A percentile compares a stretch with the other conserved stretches of the same genome.
phyloP scores from a whole-genome alignment of 2,329 filamentous ascomycete species.

The Colletotrichum tamarilloi region DNA sequence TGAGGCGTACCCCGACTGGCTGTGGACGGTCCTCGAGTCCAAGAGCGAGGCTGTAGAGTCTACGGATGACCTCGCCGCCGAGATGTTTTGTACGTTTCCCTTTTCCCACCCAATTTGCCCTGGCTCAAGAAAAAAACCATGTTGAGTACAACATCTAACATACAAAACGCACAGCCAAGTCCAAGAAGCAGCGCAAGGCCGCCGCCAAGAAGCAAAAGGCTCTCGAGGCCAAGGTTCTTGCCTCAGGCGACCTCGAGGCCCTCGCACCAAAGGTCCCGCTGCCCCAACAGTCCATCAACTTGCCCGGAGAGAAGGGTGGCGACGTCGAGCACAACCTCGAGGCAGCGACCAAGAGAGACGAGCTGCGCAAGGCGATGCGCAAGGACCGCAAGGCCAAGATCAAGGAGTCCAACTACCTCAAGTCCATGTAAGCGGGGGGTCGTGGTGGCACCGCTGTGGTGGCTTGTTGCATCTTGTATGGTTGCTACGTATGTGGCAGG shows the following conservation, averaged over 20 bases:
- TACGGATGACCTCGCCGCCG: conserved; percentile 68
- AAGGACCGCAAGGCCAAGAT: conserved; percentile 80
- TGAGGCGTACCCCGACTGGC: conserved; percentile 81
- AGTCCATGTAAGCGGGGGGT: conserved; percentile 70
- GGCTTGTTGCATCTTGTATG: background rate
- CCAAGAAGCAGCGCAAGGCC: conserved; percentile 80
- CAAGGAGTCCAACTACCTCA: conserved; percentile 88
- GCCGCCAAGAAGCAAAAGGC: conserved; percentile 73
- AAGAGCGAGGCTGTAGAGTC: conserved; percentile 63
- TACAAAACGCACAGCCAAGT: conserved; percentile 71
- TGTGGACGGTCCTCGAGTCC: conserved; percentile 78
- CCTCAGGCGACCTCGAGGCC: conserved; percentile 73
- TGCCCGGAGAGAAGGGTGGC: conserved; percentile 64
- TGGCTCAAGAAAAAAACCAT: background rate
- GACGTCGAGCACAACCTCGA: conserved; percentile 57
- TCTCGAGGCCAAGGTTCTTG: conserved; percentile 68
- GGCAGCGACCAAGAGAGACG: conserved; percentile 64
- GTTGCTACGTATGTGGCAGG: background rate
- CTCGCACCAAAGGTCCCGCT: conserved; percentile 78
- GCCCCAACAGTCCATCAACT: conserved; percentile 81
- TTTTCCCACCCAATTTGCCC: background rate
- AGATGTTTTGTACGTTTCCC: conserved; percentile 79
- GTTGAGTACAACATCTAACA: background rate
- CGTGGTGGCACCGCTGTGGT: background rate
- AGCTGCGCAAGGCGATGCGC: conserved; percentile 78